Evolutionary conservation across 2,329 filamentous ascomycete species (phyloP), one percentile per base, ranked within the genome.

Genomic region (Apiospora sp.): DNA sequence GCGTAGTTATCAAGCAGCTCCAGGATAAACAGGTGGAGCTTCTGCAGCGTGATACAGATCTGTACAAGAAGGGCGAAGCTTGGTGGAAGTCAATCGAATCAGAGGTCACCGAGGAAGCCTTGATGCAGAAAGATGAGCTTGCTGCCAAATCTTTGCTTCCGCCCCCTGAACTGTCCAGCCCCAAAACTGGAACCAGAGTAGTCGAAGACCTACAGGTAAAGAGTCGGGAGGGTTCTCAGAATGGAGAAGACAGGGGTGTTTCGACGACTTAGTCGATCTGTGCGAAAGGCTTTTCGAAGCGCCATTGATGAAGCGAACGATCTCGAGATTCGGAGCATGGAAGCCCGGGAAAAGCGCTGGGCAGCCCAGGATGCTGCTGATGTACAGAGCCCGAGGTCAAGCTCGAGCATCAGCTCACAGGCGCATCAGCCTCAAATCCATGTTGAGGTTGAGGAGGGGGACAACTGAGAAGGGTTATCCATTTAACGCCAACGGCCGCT

Each of bases 191-290:
- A n/a, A 8, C 1, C 4, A 61, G 30, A 37, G 54, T 4, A 19
- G 30, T 1, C 22, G 30, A 12, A n/a, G 30, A 61, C 3, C 1
- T 10, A 7, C 54, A n/a, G 4, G 30, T 13, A 3, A 30, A 61
- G 79, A 30, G 88, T 90, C 73, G 87, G 2, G 27, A 30, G 27
- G 4, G 27, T 2, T 4, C 27, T 30, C 27, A 30, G 27, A 30
- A n/a, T 34, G 58, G n/a, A 64, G 58, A 64, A 64, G 58, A 2
- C 58, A 3, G 58, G 58, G 3, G 30, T 64, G 10, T 41, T 64
- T 14, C 30, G 58, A 41, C 58, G 58, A 14, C 34, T 64, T 12
- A 41, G 58, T 41, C 30, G 34, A 24, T 64, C 58, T 41, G 3
- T 64, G 58, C 30, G 58, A 41, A 41, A 64, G 10, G 22, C 34